Conservation (phyloP, 257 asterid genomes). For the Capsicum rhomboideum region DNA sequence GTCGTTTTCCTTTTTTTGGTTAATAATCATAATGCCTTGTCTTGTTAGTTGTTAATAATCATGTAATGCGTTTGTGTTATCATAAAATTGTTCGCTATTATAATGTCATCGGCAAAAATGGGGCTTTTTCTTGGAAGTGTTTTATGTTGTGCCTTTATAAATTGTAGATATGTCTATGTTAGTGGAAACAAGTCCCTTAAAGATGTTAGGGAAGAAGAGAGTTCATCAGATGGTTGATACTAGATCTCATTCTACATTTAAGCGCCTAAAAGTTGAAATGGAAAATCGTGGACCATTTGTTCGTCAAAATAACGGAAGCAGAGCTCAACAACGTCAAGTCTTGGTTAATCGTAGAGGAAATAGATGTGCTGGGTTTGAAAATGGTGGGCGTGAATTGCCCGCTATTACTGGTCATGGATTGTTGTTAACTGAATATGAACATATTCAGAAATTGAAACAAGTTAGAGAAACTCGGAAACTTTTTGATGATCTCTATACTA, state of each 20-base stretch:
- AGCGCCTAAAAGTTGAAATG: not conserved
- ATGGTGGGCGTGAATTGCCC: not conserved
- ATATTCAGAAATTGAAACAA: not conserved
- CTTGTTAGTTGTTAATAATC: not conserved
- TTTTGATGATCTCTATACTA: not conserved
- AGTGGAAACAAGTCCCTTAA: not conserved
- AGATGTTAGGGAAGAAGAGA: not conserved
- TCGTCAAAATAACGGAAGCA: not conserved
- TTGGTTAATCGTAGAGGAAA: not conserved
- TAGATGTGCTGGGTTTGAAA: not conserved
- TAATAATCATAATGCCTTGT: no score
- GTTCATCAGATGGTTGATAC: not conserved
- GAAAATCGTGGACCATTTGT: not conserved
- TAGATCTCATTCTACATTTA: not conserved
- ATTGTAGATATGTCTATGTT: not conserved
- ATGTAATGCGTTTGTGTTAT: not conserved
- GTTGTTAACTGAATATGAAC: not conserved
- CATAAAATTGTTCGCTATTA: not conserved
- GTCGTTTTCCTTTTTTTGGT: no score
- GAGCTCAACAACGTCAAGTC: not conserved
- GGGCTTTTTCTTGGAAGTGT: no score
- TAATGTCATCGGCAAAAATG: no score
- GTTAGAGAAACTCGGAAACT: constrained; percentile 10
- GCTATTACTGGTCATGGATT: not conserved
- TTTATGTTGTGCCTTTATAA: not conserved